These are phyloP conservation scores for Arthrinium puccinioides DNA, from an alignment of 2,329 filamentous ascomycete genomes.

Conservation along the genomic window DNA sequence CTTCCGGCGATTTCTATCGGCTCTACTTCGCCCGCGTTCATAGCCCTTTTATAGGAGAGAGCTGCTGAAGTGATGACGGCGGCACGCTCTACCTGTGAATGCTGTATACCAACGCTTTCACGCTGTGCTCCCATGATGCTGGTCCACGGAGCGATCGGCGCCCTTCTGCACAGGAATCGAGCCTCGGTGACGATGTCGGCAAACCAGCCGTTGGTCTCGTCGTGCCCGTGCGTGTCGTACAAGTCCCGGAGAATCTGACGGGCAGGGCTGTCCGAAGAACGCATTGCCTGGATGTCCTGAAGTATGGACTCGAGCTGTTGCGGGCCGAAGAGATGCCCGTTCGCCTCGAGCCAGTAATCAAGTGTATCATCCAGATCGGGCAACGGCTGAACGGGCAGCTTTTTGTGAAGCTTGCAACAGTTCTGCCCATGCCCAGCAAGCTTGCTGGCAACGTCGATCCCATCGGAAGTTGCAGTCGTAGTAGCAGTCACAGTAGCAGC, in stretches of 20 bases:
- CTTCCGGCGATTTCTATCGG: slow-evolving; percentile 1
- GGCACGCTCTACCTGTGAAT: slow-evolving; percentile 5
- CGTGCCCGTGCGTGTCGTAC: not conserved
- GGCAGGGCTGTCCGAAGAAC: slow-evolving; percentile 3
- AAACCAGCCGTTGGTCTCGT: slow-evolving; percentile 2
- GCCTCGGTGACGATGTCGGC: slow-evolving; percentile 1
- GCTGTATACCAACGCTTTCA: not conserved
- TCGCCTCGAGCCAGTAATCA: slow-evolving; percentile 4
- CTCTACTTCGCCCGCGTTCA: slow-evolving; percentile 3
- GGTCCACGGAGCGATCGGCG: not conserved
- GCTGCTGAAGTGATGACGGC: slow-evolving; percentile 3
- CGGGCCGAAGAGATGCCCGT: slow-evolving; percentile 3
- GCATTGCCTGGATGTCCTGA: slow-evolving; percentile 3
- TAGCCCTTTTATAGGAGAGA: slow-evolving; percentile 1
- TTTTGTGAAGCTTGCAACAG: slow-evolving; percentile 3
- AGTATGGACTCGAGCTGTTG: slow-evolving; percentile 4
- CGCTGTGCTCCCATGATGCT: slow-evolving; percentile 4
- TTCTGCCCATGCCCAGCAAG: slow-evolving; percentile 1
- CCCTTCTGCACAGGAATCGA: slow-evolving; percentile 4
- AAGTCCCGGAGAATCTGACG: slow-evolving; percentile 3
- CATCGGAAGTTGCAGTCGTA: not conserved
- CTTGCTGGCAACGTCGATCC: not conserved
- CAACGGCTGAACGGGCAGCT: slow-evolving; percentile 3
- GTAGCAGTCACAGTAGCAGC: too few relatives aligned
- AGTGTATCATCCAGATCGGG: slow-evolving; percentile 5